phyloP scores from a whole-genome alignment of 352 stramenopile species.

The Globisporangium alternatum region DNA sequence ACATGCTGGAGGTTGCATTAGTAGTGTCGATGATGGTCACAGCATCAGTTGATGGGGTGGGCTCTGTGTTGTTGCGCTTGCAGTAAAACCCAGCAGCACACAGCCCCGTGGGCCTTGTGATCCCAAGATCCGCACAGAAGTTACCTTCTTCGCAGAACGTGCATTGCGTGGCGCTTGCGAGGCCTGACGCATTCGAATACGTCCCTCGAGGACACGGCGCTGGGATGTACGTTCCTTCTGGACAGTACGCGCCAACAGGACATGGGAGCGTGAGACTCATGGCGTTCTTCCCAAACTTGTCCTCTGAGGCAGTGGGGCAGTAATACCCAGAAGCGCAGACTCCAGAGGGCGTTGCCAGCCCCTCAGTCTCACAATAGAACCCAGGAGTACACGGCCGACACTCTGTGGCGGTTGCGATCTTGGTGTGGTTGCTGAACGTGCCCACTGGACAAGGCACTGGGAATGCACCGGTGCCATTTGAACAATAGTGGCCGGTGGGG shows the following conservation, averaged over 20 bases:
- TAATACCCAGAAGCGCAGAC: conserved; percentile 54
- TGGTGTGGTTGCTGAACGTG: conserved; percentile 50
- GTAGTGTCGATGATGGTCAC: conserved; percentile 6
- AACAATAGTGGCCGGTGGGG: conserved; percentile 47
- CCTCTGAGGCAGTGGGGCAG: conserved; percentile 44
- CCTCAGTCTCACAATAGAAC: conserved; percentile 37
- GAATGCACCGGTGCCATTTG: conserved; percentile 30
- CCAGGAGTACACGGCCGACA: conserved; percentile 42
- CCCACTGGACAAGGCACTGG: conserved; percentile 60
- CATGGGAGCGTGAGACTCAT: conserved; percentile 47
- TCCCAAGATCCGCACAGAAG: conserved; percentile 35
- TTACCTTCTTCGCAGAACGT: conserved; percentile 50
- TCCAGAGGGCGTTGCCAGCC: conserved; percentile 24
- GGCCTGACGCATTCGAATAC: conserved; percentile 51
- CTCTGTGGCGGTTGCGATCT: conserved; percentile 33
- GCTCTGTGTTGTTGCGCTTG: conserved; percentile 42
- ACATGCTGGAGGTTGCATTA: conserved; percentile 8
- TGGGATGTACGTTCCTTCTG: conserved; percentile 60
- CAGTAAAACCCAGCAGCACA: conserved; percentile 48
- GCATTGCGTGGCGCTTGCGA: conserved; percentile 47
- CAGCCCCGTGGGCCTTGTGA: conserved; percentile 33
- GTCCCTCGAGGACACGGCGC: conserved; percentile 54
- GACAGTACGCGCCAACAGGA: conserved; percentile 72
- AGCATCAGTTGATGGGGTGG: conserved; percentile 36
- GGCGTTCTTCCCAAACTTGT: conserved; percentile 35